Base-by-base conservation (phyloP, 805 yeast species). In the Lipomyces chichibuensis region DNA sequence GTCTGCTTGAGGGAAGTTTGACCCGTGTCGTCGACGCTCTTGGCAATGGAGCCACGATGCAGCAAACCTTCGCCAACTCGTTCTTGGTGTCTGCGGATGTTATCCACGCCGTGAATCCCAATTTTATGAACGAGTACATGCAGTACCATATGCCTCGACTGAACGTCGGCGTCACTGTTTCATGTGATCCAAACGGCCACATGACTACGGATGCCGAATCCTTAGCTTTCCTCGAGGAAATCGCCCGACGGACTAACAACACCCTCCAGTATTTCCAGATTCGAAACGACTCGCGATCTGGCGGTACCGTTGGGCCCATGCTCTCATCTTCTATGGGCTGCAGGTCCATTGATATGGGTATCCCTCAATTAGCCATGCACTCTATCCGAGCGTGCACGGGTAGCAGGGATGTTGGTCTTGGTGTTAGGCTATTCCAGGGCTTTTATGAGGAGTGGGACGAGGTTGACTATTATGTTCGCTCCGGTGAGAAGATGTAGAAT, bases 301-400 rank as follows among this genome's bases (percentile, higher is more conserved):
- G 97, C 39, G 96, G 96, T 52, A 91, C 97, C 33, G 90, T 92
- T 75, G 97, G 97, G 0, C 97, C 88, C 76, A 74, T 81, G 69
- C 73, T 81, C 6, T 73, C 80, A 3, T 69, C 80, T 2, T 65
- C 73, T 25, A 79, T 78, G 74, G 86, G 86, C 8, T 72, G 78
- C 65, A 73, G 80, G 29, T 71, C 78, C 73, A 83, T 90, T 65
- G 97, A 91, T 75, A 79, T 90, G 71, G 97, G 97, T 65, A 88
- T 91, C 72, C 88, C 96, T 1, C 94, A 90, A 77, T 81, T 89
- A 73, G 86, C 93, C 3, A 91, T 91, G 97, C 97, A 91, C 77
- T 87, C 92, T 59, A 89, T 91, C 71, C 83, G 96, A 74, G 96
- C 95, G 35, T 84, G 91, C 32, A 84, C 89, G 51, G 96, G 97